phyloP scores from a whole-genome alignment of 2,329 filamentous ascomycete genomes.

The Fusarium kyushuense region DNA sequence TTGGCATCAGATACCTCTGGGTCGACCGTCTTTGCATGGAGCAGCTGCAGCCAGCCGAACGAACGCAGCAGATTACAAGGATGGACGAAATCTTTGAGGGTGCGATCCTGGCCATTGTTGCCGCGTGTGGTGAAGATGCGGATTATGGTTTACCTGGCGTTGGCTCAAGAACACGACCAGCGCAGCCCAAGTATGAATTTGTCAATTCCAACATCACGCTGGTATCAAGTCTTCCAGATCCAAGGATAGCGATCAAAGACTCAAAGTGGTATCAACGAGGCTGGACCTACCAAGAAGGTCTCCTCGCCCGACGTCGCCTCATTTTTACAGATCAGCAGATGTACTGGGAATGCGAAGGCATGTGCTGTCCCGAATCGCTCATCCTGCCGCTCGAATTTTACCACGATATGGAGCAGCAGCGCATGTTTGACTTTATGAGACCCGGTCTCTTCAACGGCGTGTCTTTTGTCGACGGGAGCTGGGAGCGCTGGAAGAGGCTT shows the following conservation, averaged over 20 bases:
- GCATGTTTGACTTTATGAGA: constrained; percentile 53
- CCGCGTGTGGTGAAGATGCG: constrained; percentile 52
- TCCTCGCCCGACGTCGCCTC: constrained; percentile 53
- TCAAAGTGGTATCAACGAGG: constrained; percentile 54
- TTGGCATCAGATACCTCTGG: constrained; percentile 55
- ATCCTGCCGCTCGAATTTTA: constrained; percentile 51
- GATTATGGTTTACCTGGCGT: constrained; percentile 54
- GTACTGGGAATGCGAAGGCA: constrained; percentile 56
- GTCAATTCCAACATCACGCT: constrained; percentile 50
- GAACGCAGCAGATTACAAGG: constrained; percentile 49
- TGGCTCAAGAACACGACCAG: constrained; percentile 44
- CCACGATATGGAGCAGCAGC: constrained; percentile 50
- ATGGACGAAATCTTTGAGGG: constrained; percentile 56
- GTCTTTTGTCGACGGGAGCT: constrained; percentile 52
- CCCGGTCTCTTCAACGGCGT: constrained; percentile 53
- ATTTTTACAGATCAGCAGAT: constrained; percentile 56
- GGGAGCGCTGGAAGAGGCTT: constrained; percentile 53
- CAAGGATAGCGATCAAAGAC: constrained; percentile 47
- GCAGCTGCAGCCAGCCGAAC: constrained; percentile 40
- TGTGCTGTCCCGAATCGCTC: constrained; percentile 54
- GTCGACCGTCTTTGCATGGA: constrained; percentile 55
- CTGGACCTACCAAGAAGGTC: constrained; percentile 57
- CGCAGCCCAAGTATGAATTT: constrained; percentile 51
- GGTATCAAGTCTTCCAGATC: constrained; percentile 51
- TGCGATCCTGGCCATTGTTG: constrained; percentile 55